These are phyloP conservation scores for Myriosclerotinia duriaeana DNA, from an alignment of 2,329 filamentous ascomycete genomes.

Conservation along the genomic window DNA sequence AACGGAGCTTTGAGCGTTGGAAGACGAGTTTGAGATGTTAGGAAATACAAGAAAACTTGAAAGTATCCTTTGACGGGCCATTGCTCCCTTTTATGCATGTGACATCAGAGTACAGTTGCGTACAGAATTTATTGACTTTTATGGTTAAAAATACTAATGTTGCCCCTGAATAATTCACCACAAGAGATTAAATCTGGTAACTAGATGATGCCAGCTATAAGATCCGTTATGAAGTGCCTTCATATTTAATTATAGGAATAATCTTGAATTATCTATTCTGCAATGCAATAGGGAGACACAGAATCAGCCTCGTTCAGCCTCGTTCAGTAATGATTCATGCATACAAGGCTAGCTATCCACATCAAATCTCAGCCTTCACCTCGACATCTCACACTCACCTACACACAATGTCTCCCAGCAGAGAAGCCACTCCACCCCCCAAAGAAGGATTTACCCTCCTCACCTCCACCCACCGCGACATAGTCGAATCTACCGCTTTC, in stretches of 20 bases:
- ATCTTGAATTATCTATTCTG: not conserved
- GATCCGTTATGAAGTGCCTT: not conserved
- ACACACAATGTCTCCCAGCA: slow-evolving; percentile 28
- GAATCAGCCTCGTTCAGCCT: not conserved
- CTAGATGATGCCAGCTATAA: not conserved
- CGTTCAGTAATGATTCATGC: not conserved
- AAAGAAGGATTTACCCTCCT: slow-evolving; percentile 50
- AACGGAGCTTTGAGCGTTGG: not conserved
- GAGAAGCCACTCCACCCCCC: slow-evolving; percentile 27
- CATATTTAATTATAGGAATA: not conserved
- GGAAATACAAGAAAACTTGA: not conserved
- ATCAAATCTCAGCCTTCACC: slow-evolving; percentile 5
- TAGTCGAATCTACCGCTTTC: slow-evolving; percentile 63
- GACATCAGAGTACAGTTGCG: not conserved
- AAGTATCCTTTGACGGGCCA: not conserved
- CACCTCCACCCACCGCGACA: slow-evolving; percentile 68
- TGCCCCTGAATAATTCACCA: not conserved
- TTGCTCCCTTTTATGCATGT: not conserved
- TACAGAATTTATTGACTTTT: not conserved
- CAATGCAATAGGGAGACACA: not conserved
- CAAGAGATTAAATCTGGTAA: not conserved
- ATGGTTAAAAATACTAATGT: not conserved
- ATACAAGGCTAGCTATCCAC: slow-evolving; percentile 7
- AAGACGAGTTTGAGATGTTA: not conserved
- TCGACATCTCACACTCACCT: slow-evolving; percentile 4